Percentiles rank a stretch among this genome's conserved stretches.
Evolutionary conservation across 2,329 filamentous ascomycete species (phyloP).

Genomic region (Diaporthe sp.): DNA sequence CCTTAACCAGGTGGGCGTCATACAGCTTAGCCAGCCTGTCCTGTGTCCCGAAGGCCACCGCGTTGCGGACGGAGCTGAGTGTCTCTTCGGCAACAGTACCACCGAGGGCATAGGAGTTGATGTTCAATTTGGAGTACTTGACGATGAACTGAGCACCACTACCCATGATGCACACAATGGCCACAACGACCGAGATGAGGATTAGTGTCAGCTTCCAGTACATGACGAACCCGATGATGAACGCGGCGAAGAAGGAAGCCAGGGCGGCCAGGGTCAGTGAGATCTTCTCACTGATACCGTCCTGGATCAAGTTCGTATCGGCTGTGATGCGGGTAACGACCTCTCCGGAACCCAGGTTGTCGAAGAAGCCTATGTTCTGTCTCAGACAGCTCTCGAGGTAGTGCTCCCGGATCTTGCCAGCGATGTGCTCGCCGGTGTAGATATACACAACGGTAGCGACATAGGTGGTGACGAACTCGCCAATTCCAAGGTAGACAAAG

Average conservation of each 20-base stretch:
- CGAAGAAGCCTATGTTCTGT: slow-evolving; percentile 94
- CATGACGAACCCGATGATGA: slow-evolving; percentile 89
- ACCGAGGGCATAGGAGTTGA: slow-evolving; percentile 85
- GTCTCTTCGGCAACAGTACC: slow-evolving; percentile 95
- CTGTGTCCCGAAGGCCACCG: slow-evolving; percentile 93
- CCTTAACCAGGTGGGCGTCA: slow-evolving; percentile 78
- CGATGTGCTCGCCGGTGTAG: slow-evolving; percentile 84
- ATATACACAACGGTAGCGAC: slow-evolving; percentile 90
- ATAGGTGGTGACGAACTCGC: slow-evolving; percentile 82
- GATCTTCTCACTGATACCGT: slow-evolving; percentile 93
- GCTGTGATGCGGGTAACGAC: slow-evolving; percentile 95
- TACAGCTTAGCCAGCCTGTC: slow-evolving; percentile 91
- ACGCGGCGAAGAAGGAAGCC: slow-evolving; percentile 88
- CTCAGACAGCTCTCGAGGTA: slow-evolving; percentile 88
- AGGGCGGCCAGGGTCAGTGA: slow-evolving; percentile 80
- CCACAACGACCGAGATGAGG: slow-evolving; percentile 83
- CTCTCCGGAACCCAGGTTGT: slow-evolving; percentile 92
- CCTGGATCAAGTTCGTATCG: slow-evolving; percentile 93
- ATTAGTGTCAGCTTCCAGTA: slow-evolving; percentile 96
- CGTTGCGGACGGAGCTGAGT: slow-evolving; percentile 91
- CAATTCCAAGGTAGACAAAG: slow-evolving; percentile 87
- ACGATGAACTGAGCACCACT: slow-evolving; percentile 80
- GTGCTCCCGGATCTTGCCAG: slow-evolving; percentile 81
- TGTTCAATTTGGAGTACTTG: slow-evolving; percentile 82
- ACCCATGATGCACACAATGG: slow-evolving; percentile 83